Evolutionary conservation across 495 filamentous ascomycete genomes (phyloP).

Genomic region (Tuber borchii): DNA sequence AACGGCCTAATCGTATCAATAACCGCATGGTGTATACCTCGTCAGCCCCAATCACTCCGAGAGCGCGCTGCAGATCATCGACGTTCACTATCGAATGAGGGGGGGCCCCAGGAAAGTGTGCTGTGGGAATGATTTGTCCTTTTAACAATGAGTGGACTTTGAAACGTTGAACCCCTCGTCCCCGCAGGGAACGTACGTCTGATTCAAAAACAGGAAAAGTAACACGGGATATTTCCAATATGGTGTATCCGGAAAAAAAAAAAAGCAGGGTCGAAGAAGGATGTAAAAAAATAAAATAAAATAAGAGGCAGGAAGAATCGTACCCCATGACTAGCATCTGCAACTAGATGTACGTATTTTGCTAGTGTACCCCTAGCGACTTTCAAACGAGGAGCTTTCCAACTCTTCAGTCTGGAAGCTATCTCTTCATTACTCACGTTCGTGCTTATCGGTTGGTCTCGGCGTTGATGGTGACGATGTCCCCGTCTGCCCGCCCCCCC

Average conservation of each 20-base stretch:
- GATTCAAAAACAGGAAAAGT: slow-evolving; percentile 33
- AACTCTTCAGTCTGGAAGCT: slow-evolving; percentile 56
- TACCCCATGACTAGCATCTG: slow-evolving; percentile 64
- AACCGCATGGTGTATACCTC: slow-evolving; percentile 37
- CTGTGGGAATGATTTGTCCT: slow-evolving; percentile 36
- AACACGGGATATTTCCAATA: slow-evolving; percentile 29
- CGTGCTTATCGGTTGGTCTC: slow-evolving; percentile 67
- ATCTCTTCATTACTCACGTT: slow-evolving; percentile 72
- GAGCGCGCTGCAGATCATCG: slow-evolving; percentile 38
- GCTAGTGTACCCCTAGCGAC: slow-evolving; percentile 83
- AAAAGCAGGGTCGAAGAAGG: not conserved
- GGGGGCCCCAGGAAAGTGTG: slow-evolving; percentile 20
- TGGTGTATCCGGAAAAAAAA: slow-evolving; percentile 27
- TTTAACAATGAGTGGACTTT: slow-evolving; percentile 22
- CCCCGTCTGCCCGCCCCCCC: slow-evolving; percentile 61
- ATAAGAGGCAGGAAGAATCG: slow-evolving; percentile 34
- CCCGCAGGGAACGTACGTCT: slow-evolving; percentile 32
- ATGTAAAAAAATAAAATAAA: slow-evolving; percentile 32
- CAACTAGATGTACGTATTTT: slow-evolving; percentile 75
- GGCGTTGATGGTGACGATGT: slow-evolving; percentile 80
- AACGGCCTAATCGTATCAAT: slow-evolving; percentile 38
- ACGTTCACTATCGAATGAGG: slow-evolving; percentile 36
- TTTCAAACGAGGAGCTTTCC: slow-evolving; percentile 64
- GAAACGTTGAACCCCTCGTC: slow-evolving; percentile 39
- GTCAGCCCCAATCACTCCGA: slow-evolving; percentile 39